A percentile compares a stretch with the other conserved stretches of the same genome.
phyloP scores from a whole-genome alignment of 2,329 filamentous ascomycete species.

The Botrytis fabae region DNA sequence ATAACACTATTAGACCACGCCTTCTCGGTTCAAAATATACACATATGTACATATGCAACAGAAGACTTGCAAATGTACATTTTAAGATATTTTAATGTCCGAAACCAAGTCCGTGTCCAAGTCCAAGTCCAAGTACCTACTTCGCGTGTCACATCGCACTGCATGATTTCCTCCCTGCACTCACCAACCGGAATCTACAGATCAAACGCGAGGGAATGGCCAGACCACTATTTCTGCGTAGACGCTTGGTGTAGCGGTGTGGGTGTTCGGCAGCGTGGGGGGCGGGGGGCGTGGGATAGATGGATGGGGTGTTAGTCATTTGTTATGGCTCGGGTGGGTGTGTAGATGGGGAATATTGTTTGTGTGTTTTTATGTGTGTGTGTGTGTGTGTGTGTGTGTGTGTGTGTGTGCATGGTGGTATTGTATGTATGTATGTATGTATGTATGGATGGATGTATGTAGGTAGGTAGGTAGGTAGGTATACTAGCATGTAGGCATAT shows the following conservation, averaged over 20 bases:
- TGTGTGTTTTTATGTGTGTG: neutral
- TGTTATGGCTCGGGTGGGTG: neutral
- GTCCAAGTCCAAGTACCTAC: neutral
- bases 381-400: neutral
- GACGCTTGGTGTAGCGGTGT: neutral
- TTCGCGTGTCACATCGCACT: neutral
- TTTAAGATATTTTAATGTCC: neutral
- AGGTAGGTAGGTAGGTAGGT: neutral
- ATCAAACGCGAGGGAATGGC: neutral
- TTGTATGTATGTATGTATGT: neutral
- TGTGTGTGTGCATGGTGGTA: neutral
- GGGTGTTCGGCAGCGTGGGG: neutral
- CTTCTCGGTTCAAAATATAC: neutral
- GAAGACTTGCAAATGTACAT: neutral
- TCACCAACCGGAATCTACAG: neutral
- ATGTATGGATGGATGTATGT: neutral
- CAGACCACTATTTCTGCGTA: neutral
- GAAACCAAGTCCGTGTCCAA: neutral
- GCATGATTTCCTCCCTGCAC: neutral
- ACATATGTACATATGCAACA: neutral
- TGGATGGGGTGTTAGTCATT: neutral
- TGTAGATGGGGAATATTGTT: neutral
- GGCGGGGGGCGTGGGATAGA: neutral
- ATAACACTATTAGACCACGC: neutral
- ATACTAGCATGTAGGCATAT: neutral